Percentiles rank a stretch among this genome's conserved stretches.
phyloP scores from a whole-genome alignment of 495 filamentous ascomycete species.

The Penicillium tannophilum region DNA sequence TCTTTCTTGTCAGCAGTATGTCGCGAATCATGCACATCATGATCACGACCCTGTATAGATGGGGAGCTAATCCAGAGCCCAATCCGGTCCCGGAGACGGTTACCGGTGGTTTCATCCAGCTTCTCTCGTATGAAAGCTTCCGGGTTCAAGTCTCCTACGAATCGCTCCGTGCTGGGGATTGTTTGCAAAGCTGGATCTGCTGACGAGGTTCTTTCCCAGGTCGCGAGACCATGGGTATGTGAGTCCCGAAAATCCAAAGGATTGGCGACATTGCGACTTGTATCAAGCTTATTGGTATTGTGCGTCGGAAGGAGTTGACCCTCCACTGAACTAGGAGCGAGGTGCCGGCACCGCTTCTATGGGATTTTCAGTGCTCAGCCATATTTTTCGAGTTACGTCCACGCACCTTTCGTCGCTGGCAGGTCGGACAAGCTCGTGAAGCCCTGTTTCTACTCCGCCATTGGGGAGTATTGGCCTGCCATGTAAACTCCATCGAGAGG shows the following conservation, averaged over 20 bases:
- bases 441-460: constrained; percentile 39
- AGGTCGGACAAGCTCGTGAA: constrained; percentile 36
- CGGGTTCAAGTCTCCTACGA: constrained; percentile 53
- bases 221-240: neutral
- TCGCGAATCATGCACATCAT: neutral
- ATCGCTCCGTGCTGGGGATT: constrained; percentile 35
- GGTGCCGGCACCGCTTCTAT: constrained; percentile 44
- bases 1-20: constrained; percentile 7
- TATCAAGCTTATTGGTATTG: neutral
- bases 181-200: constrained; percentile 14
- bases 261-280: neutral
- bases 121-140: constrained; percentile 48
- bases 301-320: constrained; percentile 4
- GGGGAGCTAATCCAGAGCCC: constrained; percentile 50
- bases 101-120: constrained; percentile 31
- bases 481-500: constrained; percentile 39
- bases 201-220: constrained; percentile 10
- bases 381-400: neutral
- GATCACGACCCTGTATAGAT: constrained; percentile 12
- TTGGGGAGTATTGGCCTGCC: constrained; percentile 41
- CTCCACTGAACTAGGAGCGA: constrained; percentile 22
- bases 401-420: constrained; percentile 41
- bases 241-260: neutral
- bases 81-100: constrained; percentile 40
- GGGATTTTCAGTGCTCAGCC: neutral